A percentile compares a stretch with the other conserved stretches of the same genome.
Evolutionary conservation across 305 asterid species (phyloP).

Genomic region (Solanum hybrid): DNA sequence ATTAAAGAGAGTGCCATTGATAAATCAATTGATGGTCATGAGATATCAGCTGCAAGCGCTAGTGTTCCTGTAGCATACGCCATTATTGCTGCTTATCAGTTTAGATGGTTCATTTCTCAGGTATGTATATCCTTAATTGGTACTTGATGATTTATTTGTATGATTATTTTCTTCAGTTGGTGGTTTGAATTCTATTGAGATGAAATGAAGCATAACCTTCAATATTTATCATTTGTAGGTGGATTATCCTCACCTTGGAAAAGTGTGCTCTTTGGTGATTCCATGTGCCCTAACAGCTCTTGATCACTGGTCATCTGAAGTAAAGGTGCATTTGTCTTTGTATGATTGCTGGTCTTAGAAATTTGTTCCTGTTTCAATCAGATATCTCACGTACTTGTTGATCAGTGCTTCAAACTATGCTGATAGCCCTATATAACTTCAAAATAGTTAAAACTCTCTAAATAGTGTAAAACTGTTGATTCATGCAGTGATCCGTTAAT

Average conservation of each 20-base stretch:
- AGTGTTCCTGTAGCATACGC: constrained; percentile 75
- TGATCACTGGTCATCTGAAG: constrained; percentile 97
- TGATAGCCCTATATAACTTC: background rate
- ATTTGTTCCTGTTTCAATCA: background rate
- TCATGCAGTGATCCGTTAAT: background rate
- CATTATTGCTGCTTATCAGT: constrained; percentile 70
- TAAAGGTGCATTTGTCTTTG: constrained; percentile 46
- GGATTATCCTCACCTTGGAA: constrained; percentile 60
- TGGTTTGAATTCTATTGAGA: background rate
- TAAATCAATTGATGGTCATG: constrained; percentile 44
- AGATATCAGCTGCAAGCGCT: constrained; percentile 63
- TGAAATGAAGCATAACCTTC: background rate
- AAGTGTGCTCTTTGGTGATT: constrained; percentile 61
- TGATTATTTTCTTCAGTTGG: background rate
- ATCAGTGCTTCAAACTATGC: background rate
- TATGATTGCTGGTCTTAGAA: background rate
- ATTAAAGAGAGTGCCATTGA: constrained; percentile 76
- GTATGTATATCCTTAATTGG: constrained; percentile 22
- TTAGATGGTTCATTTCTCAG: constrained; percentile 76
- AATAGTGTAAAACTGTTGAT: background rate
- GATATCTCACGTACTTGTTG: background rate
- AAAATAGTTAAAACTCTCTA: background rate
- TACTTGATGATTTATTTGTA: background rate
- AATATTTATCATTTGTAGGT: constrained; percentile 35
- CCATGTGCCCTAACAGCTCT: constrained; percentile 85